Evolutionary conservation across 2,329 filamentous ascomycete genomes (phyloP), one percentile per base, ranked within the genome.

Genomic region (Pseudogymnoascus sp.): DNA sequence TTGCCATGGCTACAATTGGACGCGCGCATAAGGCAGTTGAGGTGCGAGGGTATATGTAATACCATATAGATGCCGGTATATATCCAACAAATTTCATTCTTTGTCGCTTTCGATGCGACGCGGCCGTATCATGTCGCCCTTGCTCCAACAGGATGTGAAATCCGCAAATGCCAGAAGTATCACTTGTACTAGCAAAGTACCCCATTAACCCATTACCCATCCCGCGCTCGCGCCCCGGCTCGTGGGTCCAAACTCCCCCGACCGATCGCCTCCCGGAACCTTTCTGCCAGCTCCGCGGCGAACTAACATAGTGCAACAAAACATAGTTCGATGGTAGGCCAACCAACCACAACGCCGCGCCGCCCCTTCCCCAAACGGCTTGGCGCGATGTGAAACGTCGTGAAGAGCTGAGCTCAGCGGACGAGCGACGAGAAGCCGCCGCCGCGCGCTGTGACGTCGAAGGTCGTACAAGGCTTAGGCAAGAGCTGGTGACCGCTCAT

Each of bases 151-250:
- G 47, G 47, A 31, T 11, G 26, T 18, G 26, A 31, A 57, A 34
- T 34, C n/a, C 26, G 26, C 26, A 57, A 21, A 31, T 16, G 47
- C 23, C n/a, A 34, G 45, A 57, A 57, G 47, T 57, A 57, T 57
- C 47, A 57, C 47, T 34, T 31, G 26, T 57, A 57, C 26, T 57
- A 0, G 47, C n/a, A 34, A 54, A 57, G 51, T 57, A 57, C 26
- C 51, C 51, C 51, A 34, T 51, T 16, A 54, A 10, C 51, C 47
- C 51, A 34, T 51, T 29, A 54, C n/a, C 51, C 47, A 57, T 57
- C 51, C 51, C 51, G 51, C 51, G 47, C 23, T 54, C 45, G n/a
- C 51, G 51, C n/a, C 51, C 51, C 51, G 51, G 51, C 51, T 57
- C 51, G 51, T 57, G 51, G 51, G 51, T 57, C 51, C 51, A 57